These are phyloP conservation scores for Ilyonectria destructans DNA, from an alignment of 2,329 filamentous ascomycete species.

Conservation along the genomic window DNA sequence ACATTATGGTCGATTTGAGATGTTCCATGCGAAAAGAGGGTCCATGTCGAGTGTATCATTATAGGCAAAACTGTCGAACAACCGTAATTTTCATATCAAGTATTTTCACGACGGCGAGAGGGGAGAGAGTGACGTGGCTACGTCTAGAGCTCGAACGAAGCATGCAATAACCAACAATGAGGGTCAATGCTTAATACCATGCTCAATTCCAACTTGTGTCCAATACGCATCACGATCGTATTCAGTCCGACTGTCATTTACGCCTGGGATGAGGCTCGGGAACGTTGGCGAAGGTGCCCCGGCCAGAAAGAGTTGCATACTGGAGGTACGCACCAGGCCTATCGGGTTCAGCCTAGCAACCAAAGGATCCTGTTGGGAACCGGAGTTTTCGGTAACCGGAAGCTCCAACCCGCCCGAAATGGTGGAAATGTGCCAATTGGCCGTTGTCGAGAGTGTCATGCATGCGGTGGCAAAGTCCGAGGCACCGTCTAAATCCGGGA, in stretches of 20 bases:
- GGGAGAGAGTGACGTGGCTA: no score
- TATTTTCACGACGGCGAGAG: no score
- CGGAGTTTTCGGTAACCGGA: not conserved
- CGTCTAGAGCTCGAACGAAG: no score
- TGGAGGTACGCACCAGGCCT: not conserved
- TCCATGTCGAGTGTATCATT: no score
- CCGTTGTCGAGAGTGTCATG: slow-evolving; percentile 16
- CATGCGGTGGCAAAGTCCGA: slow-evolving; percentile 43
- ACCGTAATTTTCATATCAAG: no score
- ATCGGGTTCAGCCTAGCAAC: not conserved
- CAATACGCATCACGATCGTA: not conserved
- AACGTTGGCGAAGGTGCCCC: slow-evolving; percentile 18
- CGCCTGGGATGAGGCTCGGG: not conserved
- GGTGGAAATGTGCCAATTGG: slow-evolving; percentile 34
- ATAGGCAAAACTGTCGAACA: no score
- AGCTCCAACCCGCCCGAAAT: not conserved
- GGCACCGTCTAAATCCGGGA: slow-evolving; percentile 44
- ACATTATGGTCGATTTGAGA: no score
- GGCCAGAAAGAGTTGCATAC: slow-evolving; percentile 2
- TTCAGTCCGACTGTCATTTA: not conserved
- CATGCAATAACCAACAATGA: no score
- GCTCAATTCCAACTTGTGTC: no score
- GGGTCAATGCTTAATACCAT: no score
- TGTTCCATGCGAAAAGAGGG: no score
- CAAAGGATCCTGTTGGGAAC: not conserved